Percentiles rank a stretch among this genome's conserved stretches.
Conservation (phyloP, 768 basidiomycete genomes). For the Hortiboletus campestris region DNA sequence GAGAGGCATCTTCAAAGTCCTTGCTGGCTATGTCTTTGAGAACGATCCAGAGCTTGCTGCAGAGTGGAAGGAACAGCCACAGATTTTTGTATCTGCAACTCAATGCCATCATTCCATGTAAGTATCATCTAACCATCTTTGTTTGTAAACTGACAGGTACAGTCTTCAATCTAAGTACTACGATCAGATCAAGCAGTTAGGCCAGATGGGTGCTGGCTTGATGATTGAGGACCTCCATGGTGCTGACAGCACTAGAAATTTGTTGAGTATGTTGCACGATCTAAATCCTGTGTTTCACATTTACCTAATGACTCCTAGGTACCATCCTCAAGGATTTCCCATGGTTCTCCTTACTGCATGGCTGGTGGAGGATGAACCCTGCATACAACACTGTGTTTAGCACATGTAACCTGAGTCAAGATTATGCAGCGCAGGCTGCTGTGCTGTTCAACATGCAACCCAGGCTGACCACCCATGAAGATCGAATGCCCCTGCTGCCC, state of each 20-base stretch:
- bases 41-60: neutral
- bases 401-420: neutral
- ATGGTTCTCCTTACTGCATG: no score
- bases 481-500: no score
- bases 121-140: neutral
- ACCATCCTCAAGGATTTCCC: no score
- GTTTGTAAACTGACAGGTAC: neutral
- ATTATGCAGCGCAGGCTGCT: no score
- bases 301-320: no score
- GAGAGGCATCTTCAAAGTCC: neutral
- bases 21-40: neutral
- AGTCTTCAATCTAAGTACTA: neutral
- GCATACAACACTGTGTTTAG: no score
- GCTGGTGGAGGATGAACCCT: no score
- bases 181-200: neutral
- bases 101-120: neutral
- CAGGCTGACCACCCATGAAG: no score
- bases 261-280: no score
- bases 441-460: no score
- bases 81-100: neutral
- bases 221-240: neutral
- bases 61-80: neutral
- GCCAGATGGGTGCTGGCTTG: neutral
- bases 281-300: no score
- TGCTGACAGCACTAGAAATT: neutral